Evolutionary conservation across 192 early-diverging fungal species (phyloP).

Genomic region (Haplosporangium gracile): DNA sequence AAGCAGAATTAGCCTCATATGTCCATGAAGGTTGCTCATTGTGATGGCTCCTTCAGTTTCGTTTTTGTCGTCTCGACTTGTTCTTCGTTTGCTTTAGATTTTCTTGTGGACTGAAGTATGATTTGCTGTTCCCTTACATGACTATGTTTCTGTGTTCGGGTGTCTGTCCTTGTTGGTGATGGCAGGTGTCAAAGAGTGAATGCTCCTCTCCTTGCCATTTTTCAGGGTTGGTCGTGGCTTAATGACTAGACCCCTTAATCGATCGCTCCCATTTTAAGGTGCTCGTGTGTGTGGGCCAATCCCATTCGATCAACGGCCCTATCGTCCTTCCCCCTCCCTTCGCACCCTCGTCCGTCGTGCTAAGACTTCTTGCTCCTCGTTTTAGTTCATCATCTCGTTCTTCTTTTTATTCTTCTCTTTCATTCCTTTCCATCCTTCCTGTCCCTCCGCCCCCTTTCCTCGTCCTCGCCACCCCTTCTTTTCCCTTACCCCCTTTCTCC

Average conservation of each 20-base stretch:
- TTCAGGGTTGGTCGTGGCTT: neutral
- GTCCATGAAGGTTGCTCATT: neutral
- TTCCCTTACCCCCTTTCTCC: neutral
- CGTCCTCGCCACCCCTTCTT: neutral
- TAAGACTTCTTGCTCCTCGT: neutral
- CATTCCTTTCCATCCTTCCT: neutral
- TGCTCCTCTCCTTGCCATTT: neutral
- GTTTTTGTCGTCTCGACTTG: neutral
- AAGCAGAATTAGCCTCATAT: neutral
- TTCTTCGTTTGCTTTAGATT: neutral
- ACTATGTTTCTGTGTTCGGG: neutral
- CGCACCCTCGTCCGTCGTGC: neutral
- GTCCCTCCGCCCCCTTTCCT: neutral
- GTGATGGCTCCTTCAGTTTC: neutral
- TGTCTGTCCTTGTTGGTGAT: neutral
- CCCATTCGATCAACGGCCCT: neutral
- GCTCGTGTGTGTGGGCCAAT: neutral
- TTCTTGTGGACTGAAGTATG: neutral
- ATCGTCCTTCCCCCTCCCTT: neutral
- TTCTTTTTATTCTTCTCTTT: neutral
- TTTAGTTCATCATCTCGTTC: slow-evolving; percentile 7
- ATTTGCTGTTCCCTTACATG: neutral
- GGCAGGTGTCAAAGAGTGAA: neutral
- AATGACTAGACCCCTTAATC: neutral
- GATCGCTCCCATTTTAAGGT: neutral